Conservation (phyloP, 2,329 filamentous ascomycete species). For the Biscogniauxia mediterranea region DNA sequence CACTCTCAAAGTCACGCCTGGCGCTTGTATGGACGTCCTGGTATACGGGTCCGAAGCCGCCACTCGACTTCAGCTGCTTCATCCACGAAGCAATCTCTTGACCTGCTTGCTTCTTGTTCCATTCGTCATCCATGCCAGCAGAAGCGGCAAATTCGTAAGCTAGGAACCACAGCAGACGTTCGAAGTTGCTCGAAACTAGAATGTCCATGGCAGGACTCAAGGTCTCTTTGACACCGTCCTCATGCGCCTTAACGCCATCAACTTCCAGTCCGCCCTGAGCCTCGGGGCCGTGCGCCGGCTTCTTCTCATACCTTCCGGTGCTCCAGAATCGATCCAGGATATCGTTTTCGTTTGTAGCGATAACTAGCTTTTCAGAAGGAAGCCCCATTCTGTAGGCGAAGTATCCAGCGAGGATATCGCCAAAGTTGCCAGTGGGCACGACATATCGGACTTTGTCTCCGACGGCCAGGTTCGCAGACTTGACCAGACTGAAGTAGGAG, state of each 20-base stretch:
- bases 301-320: constrained; percentile 86
- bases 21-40: constrained; percentile 69
- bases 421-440: constrained; percentile 91
- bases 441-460: constrained; percentile 77
- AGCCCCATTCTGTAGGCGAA: constrained; percentile 90
- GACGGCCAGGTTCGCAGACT: constrained; percentile 57
- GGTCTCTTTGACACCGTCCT: constrained; percentile 83
- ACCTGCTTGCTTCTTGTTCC: constrained; percentile 67
- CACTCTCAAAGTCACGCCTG: constrained; percentile 74
- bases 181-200: constrained; percentile 93
- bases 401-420: constrained; percentile 89
- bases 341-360: constrained; percentile 97
- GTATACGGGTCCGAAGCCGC: constrained; percentile 78
- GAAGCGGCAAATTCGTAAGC: constrained; percentile 67
- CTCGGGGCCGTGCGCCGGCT: constrained; percentile 57
- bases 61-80: constrained; percentile 72
- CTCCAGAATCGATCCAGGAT: constrained; percentile 95
- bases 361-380: constrained; percentile 81
- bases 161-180: constrained; percentile 91
- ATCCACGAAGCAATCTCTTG: constrained; percentile 79
- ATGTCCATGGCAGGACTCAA: constrained; percentile 97
- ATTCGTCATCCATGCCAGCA: constrained; percentile 61
- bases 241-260: constrained; percentile 62
- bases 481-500: constrained; percentile 80
- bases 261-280: constrained; percentile 63